Evolutionary conservation across 306 rosid species (phyloP).

Genomic region (Rosa multiflora): DNA sequence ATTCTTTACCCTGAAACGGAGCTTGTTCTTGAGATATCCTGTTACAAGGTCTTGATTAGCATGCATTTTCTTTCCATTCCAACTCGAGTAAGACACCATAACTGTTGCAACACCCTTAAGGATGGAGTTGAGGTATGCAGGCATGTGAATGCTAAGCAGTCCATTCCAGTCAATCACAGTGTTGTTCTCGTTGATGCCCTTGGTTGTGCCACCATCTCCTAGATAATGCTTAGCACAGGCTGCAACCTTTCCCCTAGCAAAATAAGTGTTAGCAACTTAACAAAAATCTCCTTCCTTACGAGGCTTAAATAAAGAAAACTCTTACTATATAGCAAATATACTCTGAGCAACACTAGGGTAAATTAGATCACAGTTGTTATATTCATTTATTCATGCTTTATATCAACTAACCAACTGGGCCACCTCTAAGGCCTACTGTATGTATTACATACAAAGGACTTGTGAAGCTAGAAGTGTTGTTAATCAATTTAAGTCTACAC

Average conservation of each 20-base stretch:
- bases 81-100: constrained; percentile 83
- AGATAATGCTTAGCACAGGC: constrained; percentile 96
- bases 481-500: neutral
- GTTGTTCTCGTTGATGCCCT: constrained; percentile 88
- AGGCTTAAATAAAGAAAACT: neutral
- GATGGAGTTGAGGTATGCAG: constrained; percentile 61
- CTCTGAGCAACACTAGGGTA: neutral
- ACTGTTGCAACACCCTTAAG: constrained; percentile 75
- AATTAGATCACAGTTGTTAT: neutral
- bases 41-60: constrained; percentile 68
- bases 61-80: constrained; percentile 82
- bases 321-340: neutral
- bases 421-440: constrained; percentile 2
- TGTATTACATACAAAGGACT: neutral
- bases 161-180: constrained; percentile 58
- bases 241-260: constrained; percentile 74
- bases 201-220: constrained; percentile 94
- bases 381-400: neutral
- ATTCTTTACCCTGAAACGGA: constrained; percentile 57
- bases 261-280: neutral
- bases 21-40: constrained; percentile 61
- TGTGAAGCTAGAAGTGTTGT: neutral
- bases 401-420: neutral
- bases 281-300: neutral
- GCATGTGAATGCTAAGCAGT: constrained; percentile 75